These are phyloP conservation scores for Volvox africanus DNA, from an alignment of 139 green algal species.

Conservation along the genomic window DNA sequence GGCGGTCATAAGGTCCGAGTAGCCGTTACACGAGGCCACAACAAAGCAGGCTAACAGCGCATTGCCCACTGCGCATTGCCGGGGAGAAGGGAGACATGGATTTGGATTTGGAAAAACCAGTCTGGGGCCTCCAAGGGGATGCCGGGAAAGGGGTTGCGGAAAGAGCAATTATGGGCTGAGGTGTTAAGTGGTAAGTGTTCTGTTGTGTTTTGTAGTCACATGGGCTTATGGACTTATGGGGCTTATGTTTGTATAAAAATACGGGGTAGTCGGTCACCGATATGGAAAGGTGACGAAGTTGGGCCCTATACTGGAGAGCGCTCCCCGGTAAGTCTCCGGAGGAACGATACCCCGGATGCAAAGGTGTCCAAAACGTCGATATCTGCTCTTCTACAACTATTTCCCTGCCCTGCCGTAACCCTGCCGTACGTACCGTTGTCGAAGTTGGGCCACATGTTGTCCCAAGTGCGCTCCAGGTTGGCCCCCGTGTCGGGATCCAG, in stretches of 20 bases:
- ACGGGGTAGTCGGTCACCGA: too few relatives aligned
- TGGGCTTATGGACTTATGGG: too few relatives aligned
- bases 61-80: conserved; percentile 53
- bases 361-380: too few relatives aligned
- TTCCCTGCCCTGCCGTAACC: neutral
- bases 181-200: too few relatives aligned
- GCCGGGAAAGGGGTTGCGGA: neutral
- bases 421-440: conserved; percentile 66
- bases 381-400: too few relatives aligned
- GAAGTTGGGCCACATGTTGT: conserved; percentile 77
- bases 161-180: too few relatives aligned
- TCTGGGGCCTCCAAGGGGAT: neutral
- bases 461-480: conserved; percentile 60
- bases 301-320: too few relatives aligned
- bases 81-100: neutral
- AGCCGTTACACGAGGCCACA: conserved; percentile 79
- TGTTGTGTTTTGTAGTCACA: too few relatives aligned
- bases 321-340: too few relatives aligned
- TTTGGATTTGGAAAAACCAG: neutral
- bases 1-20: conserved; percentile 62
- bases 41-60: conserved; percentile 82
- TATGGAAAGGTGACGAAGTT: too few relatives aligned
- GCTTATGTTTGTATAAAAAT: too few relatives aligned
- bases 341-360: too few relatives aligned
- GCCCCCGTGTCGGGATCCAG: conserved; percentile 39